These are phyloP conservation scores for Podila minutissima DNA, from an alignment of 192 early-diverging fungal species.

Conservation along the genomic window DNA sequence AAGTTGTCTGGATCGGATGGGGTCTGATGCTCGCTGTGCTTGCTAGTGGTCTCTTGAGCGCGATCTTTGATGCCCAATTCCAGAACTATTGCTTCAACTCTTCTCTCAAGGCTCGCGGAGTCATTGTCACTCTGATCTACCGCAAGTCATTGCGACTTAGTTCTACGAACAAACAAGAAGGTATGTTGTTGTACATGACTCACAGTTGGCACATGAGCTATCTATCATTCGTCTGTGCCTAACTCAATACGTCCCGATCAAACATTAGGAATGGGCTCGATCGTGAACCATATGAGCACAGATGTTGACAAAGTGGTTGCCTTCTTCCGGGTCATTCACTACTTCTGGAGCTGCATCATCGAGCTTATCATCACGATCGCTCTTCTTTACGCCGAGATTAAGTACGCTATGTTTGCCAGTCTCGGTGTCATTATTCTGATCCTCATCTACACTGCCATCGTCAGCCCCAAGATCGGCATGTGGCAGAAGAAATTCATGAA, in stretches of 20 bases:
- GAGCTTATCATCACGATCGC: constrained; percentile 28
- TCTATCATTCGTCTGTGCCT: no score
- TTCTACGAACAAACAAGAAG: constrained; percentile 64
- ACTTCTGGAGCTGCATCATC: constrained; percentile 29
- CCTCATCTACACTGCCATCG: not conserved
- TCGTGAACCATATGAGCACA: constrained; percentile 73
- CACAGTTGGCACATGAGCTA: no score
- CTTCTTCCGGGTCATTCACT: constrained; percentile 30
- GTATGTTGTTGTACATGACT: no score
- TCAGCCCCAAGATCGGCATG: not conserved
- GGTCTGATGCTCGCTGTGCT: constrained; percentile 36
- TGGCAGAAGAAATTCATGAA: constrained; percentile 18
- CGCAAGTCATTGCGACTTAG: constrained; percentile 67
- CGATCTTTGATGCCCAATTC: constrained; percentile 36
- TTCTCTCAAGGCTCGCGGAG: constrained; percentile 59
- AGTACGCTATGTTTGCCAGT: constrained; percentile 34
- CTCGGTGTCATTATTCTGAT: constrained; percentile 26
- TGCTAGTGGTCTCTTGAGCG: constrained; percentile 2
- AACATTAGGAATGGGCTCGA: constrained; percentile 55
- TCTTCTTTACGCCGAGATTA: constrained; percentile 28
- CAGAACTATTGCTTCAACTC: constrained; percentile 22
- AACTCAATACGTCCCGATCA: no score
- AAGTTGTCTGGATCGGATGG: constrained; percentile 20
- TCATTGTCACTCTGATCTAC: constrained; percentile 64
- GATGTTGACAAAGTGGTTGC: constrained; percentile 44